Percentiles rank a stretch among this genome's conserved stretches.
phyloP scores from a whole-genome alignment of 345 rosid genomes.

The Clarkia xantiana region DNA sequence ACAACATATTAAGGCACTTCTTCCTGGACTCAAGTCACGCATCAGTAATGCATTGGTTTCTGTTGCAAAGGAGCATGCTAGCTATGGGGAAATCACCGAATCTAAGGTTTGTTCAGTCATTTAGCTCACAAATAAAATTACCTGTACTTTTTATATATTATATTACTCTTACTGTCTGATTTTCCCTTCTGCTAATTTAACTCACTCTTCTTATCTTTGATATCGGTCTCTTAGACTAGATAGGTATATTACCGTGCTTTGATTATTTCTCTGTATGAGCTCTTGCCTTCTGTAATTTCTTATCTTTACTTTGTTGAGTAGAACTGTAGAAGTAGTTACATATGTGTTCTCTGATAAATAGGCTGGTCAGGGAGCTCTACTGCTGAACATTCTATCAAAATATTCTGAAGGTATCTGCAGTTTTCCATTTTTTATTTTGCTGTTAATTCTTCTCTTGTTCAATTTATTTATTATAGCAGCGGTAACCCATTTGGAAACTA shows the following conservation, averaged over 20 bases:
- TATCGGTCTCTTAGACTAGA: too few species aligned
- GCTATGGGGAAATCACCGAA: constrained; percentile 83
- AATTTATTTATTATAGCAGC: neutral
- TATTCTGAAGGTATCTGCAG: constrained; percentile 61
- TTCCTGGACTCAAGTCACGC: constrained; percentile 74
- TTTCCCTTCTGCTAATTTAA: neutral
- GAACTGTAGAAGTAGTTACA: neutral
- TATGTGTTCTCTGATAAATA: constrained; percentile 14
- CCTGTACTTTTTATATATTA: neutral
- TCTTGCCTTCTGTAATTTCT: too few species aligned
- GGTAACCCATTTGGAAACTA: neutral
- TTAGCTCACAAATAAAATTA: neutral
- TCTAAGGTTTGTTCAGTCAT: constrained; percentile 42
- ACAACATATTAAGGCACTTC: constrained; percentile 70
- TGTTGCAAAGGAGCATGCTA: constrained; percentile 83
- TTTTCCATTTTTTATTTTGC: neutral
- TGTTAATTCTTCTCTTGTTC: neutral
- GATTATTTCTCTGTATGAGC: neutral
- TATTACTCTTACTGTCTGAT: neutral
- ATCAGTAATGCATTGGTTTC: constrained; percentile 54
- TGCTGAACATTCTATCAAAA: constrained; percentile 81
- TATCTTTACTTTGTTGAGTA: too few species aligned
- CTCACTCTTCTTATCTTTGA: too few species aligned
- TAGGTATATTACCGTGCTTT: too few species aligned
- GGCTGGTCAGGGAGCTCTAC: constrained; percentile 98